These are phyloP conservation scores for Ustilago tritici DNA, from an alignment of 1,284 basidiomycete genomes.

Conservation along the genomic window DNA sequence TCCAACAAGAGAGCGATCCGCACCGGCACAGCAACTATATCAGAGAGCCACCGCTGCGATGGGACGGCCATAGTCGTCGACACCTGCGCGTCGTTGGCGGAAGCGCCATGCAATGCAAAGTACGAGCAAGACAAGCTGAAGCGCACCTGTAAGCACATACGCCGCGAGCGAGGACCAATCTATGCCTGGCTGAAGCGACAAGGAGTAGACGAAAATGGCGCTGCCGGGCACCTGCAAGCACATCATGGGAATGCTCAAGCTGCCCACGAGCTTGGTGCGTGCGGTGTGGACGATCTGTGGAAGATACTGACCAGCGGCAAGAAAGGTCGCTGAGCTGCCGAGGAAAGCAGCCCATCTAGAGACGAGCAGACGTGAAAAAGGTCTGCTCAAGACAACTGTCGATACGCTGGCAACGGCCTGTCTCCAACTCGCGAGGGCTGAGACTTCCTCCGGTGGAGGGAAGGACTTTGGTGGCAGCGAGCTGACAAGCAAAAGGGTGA, in stretches of 20 bases:
- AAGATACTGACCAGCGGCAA: conserved; percentile 85
- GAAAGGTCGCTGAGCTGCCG: conserved; percentile 81
- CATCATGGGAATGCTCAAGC: conserved; percentile 94
- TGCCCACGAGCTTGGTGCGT: conserved; percentile 83
- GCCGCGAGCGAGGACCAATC: conserved; percentile 69
- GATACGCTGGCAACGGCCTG: conserved; percentile 16
- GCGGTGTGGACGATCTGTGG: conserved; percentile 89
- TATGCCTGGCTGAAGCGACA: conserved; percentile 64
- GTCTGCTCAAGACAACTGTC: conserved; percentile 22
- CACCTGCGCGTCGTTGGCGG: conserved; percentile 77
- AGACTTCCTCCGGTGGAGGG: conserved; percentile 41
- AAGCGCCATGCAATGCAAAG: conserved; percentile 70
- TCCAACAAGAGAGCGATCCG: background rate
- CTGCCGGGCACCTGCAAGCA: conserved; percentile 91
- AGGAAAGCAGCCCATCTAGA: conserved; percentile 83
- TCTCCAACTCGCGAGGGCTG: conserved; percentile 24
- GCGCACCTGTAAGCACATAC: conserved; percentile 84
- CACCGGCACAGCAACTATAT: background rate
- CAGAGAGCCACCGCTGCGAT: conserved; percentile 68
- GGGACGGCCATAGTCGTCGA: conserved; percentile 91
- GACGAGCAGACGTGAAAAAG: conserved; percentile 58
- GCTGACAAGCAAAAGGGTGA: conserved; percentile 39
- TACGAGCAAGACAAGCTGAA: conserved; percentile 83
- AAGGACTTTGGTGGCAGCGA: conserved; percentile 36
- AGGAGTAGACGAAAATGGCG: conserved; percentile 84